Percentiles rank a stretch among this genome's conserved stretches.
phyloP scores from a whole-genome alignment of 1,139 yeast species.

The Geotrichum phurueaensis region DNA sequence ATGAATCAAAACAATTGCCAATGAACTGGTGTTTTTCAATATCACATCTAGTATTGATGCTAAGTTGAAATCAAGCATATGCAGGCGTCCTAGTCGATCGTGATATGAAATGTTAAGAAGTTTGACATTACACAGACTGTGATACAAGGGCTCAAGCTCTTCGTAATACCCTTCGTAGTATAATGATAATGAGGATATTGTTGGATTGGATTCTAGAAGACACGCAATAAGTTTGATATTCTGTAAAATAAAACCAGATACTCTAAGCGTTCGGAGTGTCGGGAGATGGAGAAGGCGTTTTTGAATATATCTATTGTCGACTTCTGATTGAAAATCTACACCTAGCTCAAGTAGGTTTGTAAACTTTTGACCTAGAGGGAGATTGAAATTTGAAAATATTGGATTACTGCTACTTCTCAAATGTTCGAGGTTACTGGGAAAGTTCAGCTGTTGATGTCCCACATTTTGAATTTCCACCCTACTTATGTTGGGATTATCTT shows the following conservation, averaged over 20 bases:
- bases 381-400: neutral
- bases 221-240: neutral
- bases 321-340: no score
- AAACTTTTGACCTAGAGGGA: neutral
- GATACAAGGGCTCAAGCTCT: no score
- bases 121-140: no score
- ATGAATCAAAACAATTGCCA: neutral
- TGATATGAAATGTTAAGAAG: no score
- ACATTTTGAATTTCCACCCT: no score
- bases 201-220: neutral
- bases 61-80: no score
- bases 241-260: neutral
- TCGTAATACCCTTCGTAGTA: no score
- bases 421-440: neutral
- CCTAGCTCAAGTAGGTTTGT: neutral
- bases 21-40: neutral
- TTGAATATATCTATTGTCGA: neutral
- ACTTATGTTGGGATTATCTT: neutral
- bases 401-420: neutral
- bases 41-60: neutral
- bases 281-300: neutral
- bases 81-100: no score
- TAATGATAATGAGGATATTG: neutral
- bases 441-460: neutral
- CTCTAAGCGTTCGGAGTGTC: neutral